A percentile compares a stretch with the other conserved stretches of the same genome.
Conservation (phyloP, 805 yeast genomes). For the Blastobotrys attinorum region DNA sequence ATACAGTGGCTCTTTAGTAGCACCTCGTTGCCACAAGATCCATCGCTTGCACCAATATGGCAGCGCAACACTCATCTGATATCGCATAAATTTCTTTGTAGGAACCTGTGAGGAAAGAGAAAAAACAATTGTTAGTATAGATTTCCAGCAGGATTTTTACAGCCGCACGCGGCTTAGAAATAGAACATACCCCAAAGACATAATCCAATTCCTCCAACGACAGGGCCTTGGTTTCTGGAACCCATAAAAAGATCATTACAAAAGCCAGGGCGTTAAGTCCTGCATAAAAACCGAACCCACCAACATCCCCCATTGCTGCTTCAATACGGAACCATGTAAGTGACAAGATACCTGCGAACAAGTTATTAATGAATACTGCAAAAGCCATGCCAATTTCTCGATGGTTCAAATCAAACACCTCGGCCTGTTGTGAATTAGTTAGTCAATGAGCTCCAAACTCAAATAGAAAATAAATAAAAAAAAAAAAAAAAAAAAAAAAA, state of each 20-base stretch:
- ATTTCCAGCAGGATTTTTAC: too few relatives aligned
- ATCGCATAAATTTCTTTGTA: constrained; percentile 41
- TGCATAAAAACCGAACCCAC: constrained; percentile 85
- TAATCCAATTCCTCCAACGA: constrained; percentile 72
- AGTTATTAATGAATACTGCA: constrained; percentile 41
- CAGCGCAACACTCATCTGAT: constrained; percentile 25
- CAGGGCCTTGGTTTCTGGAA: constrained; percentile 62
- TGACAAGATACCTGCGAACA: constrained; percentile 48
- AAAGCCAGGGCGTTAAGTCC: constrained; percentile 74
- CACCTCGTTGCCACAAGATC: constrained; percentile 6
- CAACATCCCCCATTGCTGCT: constrained; percentile 61
- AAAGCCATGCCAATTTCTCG: constrained; percentile 71
- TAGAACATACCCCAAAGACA: constrained; percentile 55
- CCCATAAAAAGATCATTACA: constrained; percentile 43
- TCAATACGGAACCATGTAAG: constrained; percentile 70
- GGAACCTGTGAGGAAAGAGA: too few relatives aligned
- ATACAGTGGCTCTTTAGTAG: constrained; percentile 8
- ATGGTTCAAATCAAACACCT: constrained; percentile 68
- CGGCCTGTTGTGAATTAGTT: too few relatives aligned
- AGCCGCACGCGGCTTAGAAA: too few relatives aligned
- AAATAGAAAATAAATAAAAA: constrained; percentile 22
- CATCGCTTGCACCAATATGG: constrained; percentile 12
- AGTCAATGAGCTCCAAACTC: too few relatives aligned
- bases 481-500: background rate
- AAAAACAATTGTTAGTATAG: too few relatives aligned